A percentile compares a stretch with the other conserved stretches of the same genome.
Evolutionary conservation across 306 rosid species (phyloP).

Genomic region (Quercus aquifolioides): DNA sequence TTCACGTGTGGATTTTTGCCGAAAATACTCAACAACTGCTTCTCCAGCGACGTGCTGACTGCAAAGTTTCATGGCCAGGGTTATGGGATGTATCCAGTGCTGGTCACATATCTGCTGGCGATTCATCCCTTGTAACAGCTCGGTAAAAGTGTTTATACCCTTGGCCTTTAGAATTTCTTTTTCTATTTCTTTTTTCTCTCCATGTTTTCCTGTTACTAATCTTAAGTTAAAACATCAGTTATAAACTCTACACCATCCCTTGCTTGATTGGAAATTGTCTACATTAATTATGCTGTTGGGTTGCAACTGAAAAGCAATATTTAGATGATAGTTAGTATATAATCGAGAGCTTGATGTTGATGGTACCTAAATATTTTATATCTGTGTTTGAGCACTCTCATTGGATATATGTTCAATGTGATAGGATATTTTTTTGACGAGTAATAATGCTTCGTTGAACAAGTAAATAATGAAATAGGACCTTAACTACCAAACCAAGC

Average conservation of each 20-base stretch:
- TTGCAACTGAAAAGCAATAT: too few relatives aligned
- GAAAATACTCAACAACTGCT: conserved; percentile 77
- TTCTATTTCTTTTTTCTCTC: not conserved
- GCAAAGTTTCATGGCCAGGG: conserved; percentile 84
- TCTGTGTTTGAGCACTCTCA: too few relatives aligned
- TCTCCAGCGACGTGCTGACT: conserved; percentile 68
- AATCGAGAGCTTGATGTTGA: too few relatives aligned
- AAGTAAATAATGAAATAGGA: too few relatives aligned
- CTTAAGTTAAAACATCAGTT: not conserved
- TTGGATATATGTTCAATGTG: too few relatives aligned
- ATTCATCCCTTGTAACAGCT: conserved; percentile 69
- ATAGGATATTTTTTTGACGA: too few relatives aligned
- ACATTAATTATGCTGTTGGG: not conserved
- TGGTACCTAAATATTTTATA: too few relatives aligned
- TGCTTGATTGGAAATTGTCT: not conserved
- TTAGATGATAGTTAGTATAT: too few relatives aligned
- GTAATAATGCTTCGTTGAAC: too few relatives aligned
- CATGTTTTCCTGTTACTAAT: not conserved
- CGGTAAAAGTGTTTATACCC: conserved; percentile 35
- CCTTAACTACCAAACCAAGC: not conserved
- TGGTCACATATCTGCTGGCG: conserved; percentile 81
- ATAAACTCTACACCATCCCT: not conserved
- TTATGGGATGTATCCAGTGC: conserved; percentile 95
- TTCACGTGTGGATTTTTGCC: conserved; percentile 80
- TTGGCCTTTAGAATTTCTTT: not conserved